Evolutionary conservation across 2,329 filamentous ascomycete genomes (phyloP).

Genomic region (Tolypocladium paradoxum): DNA sequence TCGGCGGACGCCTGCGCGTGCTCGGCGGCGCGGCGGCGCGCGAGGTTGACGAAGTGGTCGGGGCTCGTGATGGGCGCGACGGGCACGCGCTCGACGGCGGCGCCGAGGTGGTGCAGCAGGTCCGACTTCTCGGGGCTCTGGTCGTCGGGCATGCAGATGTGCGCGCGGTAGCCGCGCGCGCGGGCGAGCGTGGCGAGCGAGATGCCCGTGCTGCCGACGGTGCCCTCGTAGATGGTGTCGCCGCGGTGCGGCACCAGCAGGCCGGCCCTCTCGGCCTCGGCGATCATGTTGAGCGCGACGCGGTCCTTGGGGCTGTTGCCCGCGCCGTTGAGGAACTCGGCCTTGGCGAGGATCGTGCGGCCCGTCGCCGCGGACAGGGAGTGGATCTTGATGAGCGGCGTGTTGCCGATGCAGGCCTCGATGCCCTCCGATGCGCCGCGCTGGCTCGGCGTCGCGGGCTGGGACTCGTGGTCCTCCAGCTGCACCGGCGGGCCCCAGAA

Average conservation of each 20-base stretch:
- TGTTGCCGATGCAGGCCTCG: slow-evolving; percentile 87
- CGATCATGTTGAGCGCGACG: slow-evolving; percentile 84
- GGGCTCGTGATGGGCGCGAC: slow-evolving; percentile 91
- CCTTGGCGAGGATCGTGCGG: slow-evolving; percentile 84
- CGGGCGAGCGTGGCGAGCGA: slow-evolving; percentile 82
- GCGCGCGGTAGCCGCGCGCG: slow-evolving; percentile 78
- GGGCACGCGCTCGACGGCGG: slow-evolving; percentile 80
- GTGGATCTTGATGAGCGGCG: slow-evolving; percentile 75
- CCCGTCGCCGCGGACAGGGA: slow-evolving; percentile 80
- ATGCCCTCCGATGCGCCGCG: slow-evolving; percentile 53
- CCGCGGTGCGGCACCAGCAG: slow-evolving; percentile 68
- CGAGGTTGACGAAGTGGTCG: slow-evolving; percentile 89
- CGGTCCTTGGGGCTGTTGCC: slow-evolving; percentile 92
- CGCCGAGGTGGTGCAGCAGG: slow-evolving; percentile 79
- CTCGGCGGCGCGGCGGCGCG: slow-evolving; percentile 61
- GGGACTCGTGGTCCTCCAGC: slow-evolving; percentile 34
- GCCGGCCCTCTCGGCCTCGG: slow-evolving; percentile 66
- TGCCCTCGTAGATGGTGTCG: slow-evolving; percentile 96
- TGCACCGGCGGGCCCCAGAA: slow-evolving; percentile 37
- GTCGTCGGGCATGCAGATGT: slow-evolving; percentile 97
- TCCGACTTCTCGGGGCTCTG: slow-evolving; percentile 82
- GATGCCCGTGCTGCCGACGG: slow-evolving; percentile 91
- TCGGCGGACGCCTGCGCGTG: slow-evolving; percentile 62
- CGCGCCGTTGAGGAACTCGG: slow-evolving; percentile 91
- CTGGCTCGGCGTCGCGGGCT: background rate